Evolutionary conservation across 768 basidiomycete species (phyloP).

Genomic region (Leucogyrophana mollusca): DNA sequence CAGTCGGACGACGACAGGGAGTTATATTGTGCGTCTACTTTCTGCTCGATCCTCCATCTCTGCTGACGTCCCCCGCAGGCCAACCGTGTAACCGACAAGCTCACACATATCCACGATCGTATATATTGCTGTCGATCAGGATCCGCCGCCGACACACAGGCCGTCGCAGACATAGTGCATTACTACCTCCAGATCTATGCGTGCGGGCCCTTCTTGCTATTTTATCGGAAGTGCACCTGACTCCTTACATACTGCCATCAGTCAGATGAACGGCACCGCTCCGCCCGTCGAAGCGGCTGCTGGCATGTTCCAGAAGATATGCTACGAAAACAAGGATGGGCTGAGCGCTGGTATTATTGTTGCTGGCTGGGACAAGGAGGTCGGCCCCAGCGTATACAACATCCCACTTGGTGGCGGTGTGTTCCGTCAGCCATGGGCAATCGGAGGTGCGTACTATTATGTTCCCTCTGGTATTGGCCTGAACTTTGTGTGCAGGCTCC

Average conservation of each 20-base stretch:
- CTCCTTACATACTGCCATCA: conserved; percentile 18
- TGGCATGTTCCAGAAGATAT: conserved; percentile 78
- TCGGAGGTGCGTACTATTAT: conserved; percentile 66
- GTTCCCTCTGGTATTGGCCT: not conserved
- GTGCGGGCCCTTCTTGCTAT: conserved; percentile 39
- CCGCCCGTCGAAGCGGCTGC: conserved; percentile 85
- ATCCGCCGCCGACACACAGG: conserved; percentile 97
- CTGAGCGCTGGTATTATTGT: conserved; percentile 95
- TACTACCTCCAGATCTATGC: conserved; percentile 75
- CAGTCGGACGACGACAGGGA: conserved; percentile 94
- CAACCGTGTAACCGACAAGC: conserved; percentile 98
- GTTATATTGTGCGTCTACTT: conserved; percentile 75
- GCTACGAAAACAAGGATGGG: conserved; percentile 91
- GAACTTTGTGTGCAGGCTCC: conserved; percentile 52
- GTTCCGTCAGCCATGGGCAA: conserved; percentile 98
- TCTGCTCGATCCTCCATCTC: not conserved
- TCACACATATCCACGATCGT: conserved; percentile 94
- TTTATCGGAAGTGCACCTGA: not conserved
- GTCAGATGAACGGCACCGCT: conserved; percentile 57
- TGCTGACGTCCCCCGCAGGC: conserved; percentile 50
- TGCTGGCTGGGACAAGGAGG: conserved; percentile 93
- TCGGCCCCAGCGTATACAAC: conserved; percentile 92
- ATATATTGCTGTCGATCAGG: conserved; percentile 99
- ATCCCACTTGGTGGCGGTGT: conserved; percentile 95
- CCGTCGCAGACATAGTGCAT: conserved; percentile 89